Base-by-base conservation (phyloP, 1,284 basidiomycete genomes). In the Cutaneotrichosporon mucoides region DNA sequence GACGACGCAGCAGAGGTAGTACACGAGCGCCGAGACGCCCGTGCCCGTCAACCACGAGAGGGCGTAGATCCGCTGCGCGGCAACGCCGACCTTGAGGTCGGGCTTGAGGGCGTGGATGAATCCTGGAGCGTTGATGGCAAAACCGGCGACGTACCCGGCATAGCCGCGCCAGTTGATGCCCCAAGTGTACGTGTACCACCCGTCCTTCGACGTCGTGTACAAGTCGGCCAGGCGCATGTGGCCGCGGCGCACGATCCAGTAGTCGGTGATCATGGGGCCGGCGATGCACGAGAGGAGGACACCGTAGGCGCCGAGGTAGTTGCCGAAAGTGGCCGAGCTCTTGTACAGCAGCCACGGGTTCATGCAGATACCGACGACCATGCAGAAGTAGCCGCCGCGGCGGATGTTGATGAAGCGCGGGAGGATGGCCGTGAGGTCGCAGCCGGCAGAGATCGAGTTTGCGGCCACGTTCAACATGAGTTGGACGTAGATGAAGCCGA, bases 321-420 rank as follows among this genome's bases (percentile, higher is more conserved):
- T 87, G 13, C 88, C 86, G 78, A 93, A 92, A 61, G 81, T 84
- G 70, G 86, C 89, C 72, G 85, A 87, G 63, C 81, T 84, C 73
- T 86, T 86, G 66, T 90, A 82, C 36, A 92, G 79, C 68, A 89
- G 85, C 90, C 90, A 93, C n/a, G 70, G 68, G 66, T 67, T 63
- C 80, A 90, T 88, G 73, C 81, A 83, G 44, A 91, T 73, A 8
- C 88, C 89, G 55, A 91, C 84, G 42, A 87, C 81, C 1, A 88
- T 88, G 15, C 86, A 87, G 54, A 92, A 78, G 73, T 88, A 90
- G 4, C 88, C 88, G 15, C 92, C 90, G 15, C 90, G 84, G 34
- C 90, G 85, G 69, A 93, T 92, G 13, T 88, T 91, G 71, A 93
- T 86, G 79, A 85, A 92, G 36, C 87, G 85, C 57, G 90, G 89